These are phyloP conservation scores for Phytophthora sansomeana DNA, from an alignment of 352 stramenopile genomes.

Conservation along the genomic window DNA sequence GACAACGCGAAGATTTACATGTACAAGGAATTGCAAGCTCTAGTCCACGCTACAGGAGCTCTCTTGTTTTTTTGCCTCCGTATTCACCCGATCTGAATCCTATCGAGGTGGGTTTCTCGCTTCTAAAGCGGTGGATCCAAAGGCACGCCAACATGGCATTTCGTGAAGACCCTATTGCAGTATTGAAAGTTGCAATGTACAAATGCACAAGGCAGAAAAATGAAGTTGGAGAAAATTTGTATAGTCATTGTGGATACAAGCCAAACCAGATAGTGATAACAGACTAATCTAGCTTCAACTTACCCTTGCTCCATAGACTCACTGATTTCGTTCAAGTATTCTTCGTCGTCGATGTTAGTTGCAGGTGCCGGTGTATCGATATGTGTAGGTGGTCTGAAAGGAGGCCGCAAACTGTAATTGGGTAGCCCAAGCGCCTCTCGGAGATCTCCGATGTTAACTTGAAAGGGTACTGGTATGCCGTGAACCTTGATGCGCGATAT, in stretches of 20 bases:
- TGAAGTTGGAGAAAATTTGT: neutral
- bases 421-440: neutral
- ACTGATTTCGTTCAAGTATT: conserved; percentile 12
- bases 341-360: conserved; percentile 5
- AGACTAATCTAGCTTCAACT: too few species aligned
- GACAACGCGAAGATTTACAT: conserved; percentile 80
- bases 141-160: conserved; percentile 4
- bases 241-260: conserved; percentile 22
- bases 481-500: conserved; percentile 6
- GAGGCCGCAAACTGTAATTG: conserved; percentile 11
- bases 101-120: neutral
- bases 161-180: neutral
- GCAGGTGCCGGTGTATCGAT: neutral
- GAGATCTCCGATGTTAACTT: conserved; percentile 12
- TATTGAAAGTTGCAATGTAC: conserved; percentile 1
- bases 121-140: neutral
- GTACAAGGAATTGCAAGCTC: conserved; percentile 93
- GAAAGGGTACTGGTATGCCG: conserved; percentile 5
- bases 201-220: conserved; percentile 6
- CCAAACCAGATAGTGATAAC: conserved; percentile 5
- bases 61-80: conserved; percentile 51
- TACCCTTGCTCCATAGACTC: too few species aligned
- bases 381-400: conserved; percentile 5
- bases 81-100: neutral
- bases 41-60: conserved; percentile 94